These are phyloP conservation scores for Podospora australis DNA, from an alignment of 495 filamentous ascomycete species.

Conservation along the genomic window DNA sequence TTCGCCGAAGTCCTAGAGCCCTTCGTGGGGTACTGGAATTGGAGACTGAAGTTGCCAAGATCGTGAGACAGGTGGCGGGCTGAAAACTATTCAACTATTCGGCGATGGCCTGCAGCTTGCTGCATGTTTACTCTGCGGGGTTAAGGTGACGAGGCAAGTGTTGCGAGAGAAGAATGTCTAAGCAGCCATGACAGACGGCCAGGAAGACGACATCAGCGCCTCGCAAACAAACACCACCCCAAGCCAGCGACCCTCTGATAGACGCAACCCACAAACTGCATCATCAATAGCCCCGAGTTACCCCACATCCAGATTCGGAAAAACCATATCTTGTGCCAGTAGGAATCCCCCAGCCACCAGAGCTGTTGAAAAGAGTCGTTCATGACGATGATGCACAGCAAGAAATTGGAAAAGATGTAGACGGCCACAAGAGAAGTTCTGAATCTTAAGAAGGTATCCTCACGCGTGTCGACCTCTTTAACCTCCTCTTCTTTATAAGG, in stretches of 20 bases:
- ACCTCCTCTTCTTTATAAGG: slow-evolving; percentile 70
- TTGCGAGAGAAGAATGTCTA: too few species aligned
- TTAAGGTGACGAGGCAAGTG: too few species aligned
- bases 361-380: slow-evolving; percentile 63
- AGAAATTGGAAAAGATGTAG: slow-evolving; percentile 92
- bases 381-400: slow-evolving; percentile 80
- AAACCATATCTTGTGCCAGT: not conserved
- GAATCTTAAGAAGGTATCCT: slow-evolving; percentile 99
- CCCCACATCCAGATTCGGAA: not conserved
- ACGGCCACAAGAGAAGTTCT: slow-evolving; percentile 80
- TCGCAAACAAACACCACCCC: not conserved
- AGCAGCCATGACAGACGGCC: too few species aligned
- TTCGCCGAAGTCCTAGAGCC: too few species aligned
- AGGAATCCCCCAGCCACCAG: not conserved
- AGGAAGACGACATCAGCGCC: not conserved
- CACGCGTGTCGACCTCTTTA: slow-evolving; percentile 74
- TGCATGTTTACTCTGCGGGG: too few species aligned
- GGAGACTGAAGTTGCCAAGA: too few species aligned
- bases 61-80: too few species aligned
- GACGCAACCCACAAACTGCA: not conserved
- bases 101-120: too few species aligned
- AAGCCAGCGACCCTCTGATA: not conserved
- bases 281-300: not conserved
- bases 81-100: too few species aligned
- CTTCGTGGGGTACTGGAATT: too few species aligned